A percentile compares a stretch with the other conserved stretches of the same genome.
phyloP scores from a whole-genome alignment of 192 early-diverging fungal species.

The Podila epigama region DNA sequence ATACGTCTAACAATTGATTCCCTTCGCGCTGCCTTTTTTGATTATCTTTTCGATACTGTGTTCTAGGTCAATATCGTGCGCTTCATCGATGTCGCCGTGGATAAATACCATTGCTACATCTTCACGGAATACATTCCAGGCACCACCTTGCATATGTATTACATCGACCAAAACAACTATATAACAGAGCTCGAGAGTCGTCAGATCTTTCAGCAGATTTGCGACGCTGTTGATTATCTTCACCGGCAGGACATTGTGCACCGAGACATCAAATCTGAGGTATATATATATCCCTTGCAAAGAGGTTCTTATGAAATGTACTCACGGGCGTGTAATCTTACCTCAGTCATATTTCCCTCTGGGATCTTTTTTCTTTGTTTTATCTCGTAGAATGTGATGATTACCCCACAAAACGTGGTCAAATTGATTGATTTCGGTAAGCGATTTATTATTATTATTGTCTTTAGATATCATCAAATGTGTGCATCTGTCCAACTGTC shows the following conservation, averaged over 20 bases:
- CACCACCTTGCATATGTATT: not conserved
- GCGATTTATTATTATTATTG: not conserved
- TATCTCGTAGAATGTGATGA: constrained; percentile 37
- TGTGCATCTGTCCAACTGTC: too few species aligned
- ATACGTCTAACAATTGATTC: too few species aligned
- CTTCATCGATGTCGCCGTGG: constrained; percentile 1
- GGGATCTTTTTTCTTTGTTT: not conserved
- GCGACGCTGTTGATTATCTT: constrained; percentile 26
- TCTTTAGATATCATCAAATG: not conserved
- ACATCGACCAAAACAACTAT: not conserved
- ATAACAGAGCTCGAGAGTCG: constrained; percentile 8
- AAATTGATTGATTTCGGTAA: constrained; percentile 45
- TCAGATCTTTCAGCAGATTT: constrained; percentile 21
- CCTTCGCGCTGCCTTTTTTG: not conserved
- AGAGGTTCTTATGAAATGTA: not conserved
- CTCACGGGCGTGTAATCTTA: not conserved
- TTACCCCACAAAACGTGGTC: not conserved
- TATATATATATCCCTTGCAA: not conserved
- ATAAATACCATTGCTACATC: constrained; percentile 6
- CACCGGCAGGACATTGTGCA: constrained; percentile 17
- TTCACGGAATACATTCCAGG: constrained; percentile 30
- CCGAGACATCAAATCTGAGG: constrained; percentile 47
- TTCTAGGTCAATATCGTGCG: constrained; percentile 28
- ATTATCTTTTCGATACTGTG: not conserved
- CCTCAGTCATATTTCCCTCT: not conserved